Evolutionary conservation across 176 grass and related monocot species (phyloP).

Genomic region (Areca catechu): DNA sequence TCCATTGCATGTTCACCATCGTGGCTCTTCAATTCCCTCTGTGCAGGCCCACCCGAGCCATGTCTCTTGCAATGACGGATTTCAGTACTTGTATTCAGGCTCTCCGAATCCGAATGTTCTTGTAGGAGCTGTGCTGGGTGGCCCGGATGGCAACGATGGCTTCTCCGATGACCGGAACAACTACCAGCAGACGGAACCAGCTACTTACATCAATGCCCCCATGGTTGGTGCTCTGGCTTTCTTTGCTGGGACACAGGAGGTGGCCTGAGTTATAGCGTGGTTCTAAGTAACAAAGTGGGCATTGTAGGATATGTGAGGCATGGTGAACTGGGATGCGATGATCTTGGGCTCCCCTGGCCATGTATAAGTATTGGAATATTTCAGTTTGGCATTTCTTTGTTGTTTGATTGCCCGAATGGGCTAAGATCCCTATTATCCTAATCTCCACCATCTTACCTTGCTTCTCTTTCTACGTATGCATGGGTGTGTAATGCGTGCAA

Average conservation of each 20-base stretch:
- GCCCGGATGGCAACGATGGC: conserved; percentile 42
- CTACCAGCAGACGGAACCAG: conserved; percentile 63
- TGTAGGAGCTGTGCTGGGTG: conserved; percentile 53
- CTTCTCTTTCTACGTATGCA: too few species aligned
- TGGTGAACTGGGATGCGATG: conserved; percentile 6
- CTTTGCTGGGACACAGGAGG: conserved; percentile 42
- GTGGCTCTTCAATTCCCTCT: conserved; percentile 62
- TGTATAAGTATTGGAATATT: neutral
- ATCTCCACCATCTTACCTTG: too few species aligned
- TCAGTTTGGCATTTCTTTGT: too few species aligned
- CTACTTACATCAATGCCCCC: conserved; percentile 92
- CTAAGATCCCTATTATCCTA: too few species aligned
- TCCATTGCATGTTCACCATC: conserved; percentile 49
- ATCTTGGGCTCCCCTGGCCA: neutral
- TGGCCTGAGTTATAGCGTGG: neutral
- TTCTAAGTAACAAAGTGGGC: too few species aligned
- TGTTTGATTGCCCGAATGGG: too few species aligned
- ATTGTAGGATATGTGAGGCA: neutral
- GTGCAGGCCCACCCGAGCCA: conserved; percentile 27
- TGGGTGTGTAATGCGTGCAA: too few species aligned
- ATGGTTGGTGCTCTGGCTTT: conserved; percentile 67
- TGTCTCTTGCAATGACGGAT: conserved; percentile 57
- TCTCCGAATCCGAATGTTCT: conserved; percentile 57
- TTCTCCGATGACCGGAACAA: conserved; percentile 68
- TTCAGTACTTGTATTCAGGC: conserved; percentile 53